phyloP scores from a whole-genome alignment of 2,329 filamentous ascomycete species.

The Waltergamsia citrina region DNA sequence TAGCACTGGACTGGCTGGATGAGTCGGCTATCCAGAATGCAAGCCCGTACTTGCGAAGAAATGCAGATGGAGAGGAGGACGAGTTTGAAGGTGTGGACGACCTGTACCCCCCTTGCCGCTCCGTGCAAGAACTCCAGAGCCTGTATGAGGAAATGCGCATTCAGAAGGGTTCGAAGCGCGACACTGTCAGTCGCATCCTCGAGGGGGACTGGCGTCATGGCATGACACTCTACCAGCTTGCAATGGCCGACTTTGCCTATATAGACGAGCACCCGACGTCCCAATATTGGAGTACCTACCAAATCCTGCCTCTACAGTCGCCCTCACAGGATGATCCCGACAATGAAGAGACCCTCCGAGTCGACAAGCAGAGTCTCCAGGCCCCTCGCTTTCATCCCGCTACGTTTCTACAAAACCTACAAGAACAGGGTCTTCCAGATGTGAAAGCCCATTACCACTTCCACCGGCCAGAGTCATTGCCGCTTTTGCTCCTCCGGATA shows the following conservation, averaged over 20 bases:
- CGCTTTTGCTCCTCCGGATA: slow-evolving; percentile 66
- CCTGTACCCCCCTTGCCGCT: slow-evolving; percentile 58
- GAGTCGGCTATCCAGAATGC: slow-evolving; percentile 52
- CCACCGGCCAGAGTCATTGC: slow-evolving; percentile 58
- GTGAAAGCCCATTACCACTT: slow-evolving; percentile 80
- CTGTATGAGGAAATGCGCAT: slow-evolving; percentile 52
- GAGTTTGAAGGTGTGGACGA: slow-evolving; percentile 52
- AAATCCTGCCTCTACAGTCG: slow-evolving; percentile 42
- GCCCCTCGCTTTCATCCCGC: slow-evolving; percentile 71
- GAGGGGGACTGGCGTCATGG: slow-evolving; percentile 63
- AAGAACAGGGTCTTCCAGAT: slow-evolving; percentile 64
- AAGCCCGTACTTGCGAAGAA: slow-evolving; percentile 20
- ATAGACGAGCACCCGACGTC: slow-evolving; percentile 55
- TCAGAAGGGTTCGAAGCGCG: slow-evolving; percentile 50
- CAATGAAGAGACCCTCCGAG: slow-evolving; percentile 27
- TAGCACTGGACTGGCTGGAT: slow-evolving; percentile 71
- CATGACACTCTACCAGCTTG: slow-evolving; percentile 55
- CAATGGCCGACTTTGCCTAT: slow-evolving; percentile 59
- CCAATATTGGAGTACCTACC: slow-evolving; percentile 55
- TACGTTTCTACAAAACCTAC: slow-evolving; percentile 69
- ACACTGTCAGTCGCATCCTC: slow-evolving; percentile 53
- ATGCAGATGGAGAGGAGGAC: slow-evolving; percentile 30
- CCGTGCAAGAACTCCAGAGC: slow-evolving; percentile 56
- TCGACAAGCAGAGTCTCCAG: slow-evolving; percentile 35
- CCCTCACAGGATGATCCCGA: slow-evolving; percentile 21